Evolutionary conservation across 2,329 filamentous ascomycete species (phyloP).

Genomic region (Emmonsiellopsis sp.): DNA sequence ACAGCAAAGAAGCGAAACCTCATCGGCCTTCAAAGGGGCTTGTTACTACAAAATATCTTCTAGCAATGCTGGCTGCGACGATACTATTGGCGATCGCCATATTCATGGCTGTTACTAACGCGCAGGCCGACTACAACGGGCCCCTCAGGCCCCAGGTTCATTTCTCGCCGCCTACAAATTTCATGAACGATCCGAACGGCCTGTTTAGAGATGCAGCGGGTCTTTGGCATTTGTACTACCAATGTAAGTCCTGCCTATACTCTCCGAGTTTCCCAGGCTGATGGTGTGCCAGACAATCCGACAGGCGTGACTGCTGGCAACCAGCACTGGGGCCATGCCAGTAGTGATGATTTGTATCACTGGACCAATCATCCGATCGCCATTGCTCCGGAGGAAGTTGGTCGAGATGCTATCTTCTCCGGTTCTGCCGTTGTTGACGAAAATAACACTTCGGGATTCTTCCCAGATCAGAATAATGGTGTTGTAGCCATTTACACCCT

Average conservation of each 20-base stretch:
- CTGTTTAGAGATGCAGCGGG: conserved; percentile 50
- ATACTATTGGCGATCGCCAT: background rate
- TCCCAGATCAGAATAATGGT: conserved; percentile 51
- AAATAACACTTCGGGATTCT: conserved; percentile 58
- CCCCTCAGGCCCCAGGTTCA: conserved; percentile 22
- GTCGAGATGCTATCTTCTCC: conserved; percentile 37
- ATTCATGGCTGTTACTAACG: background rate
- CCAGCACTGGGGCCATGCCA: conserved; percentile 60
- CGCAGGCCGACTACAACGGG: conserved; percentile 10
- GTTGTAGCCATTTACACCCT: conserved; percentile 53
- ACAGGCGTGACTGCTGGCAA: conserved; percentile 43
- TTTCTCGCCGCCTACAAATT: conserved; percentile 20
- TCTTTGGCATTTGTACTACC: conserved; percentile 57
- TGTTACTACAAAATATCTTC: too few species aligned
- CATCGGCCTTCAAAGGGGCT: too few species aligned
- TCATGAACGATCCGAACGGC: conserved; percentile 55
- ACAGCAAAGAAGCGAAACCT: too few species aligned
- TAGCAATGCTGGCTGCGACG: background rate
- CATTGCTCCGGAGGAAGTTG: conserved; percentile 39
- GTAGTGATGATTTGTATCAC: conserved; percentile 51
- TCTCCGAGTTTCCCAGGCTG: background rate
- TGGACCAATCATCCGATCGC: conserved; percentile 58
- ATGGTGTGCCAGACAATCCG: conserved; percentile 36
- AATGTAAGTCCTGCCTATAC: conserved; percentile 33
- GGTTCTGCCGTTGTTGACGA: conserved; percentile 50